Evolutionary conservation across 2,329 filamentous ascomycete species (phyloP).

Genomic region (Fusarium sublunatum): DNA sequence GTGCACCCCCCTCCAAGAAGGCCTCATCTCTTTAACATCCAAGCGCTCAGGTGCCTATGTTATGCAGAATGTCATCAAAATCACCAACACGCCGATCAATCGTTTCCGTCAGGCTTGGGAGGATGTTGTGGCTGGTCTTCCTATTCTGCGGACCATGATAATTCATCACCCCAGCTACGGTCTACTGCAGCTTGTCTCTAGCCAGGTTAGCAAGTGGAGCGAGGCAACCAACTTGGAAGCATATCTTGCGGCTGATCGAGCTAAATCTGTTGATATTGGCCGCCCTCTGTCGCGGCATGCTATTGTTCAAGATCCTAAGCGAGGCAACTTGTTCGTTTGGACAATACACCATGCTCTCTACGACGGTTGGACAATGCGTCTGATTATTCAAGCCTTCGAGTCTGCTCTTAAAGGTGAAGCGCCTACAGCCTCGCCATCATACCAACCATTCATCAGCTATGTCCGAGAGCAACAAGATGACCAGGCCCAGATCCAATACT

Average conservation of each 20-base stretch:
- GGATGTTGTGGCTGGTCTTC: background rate
- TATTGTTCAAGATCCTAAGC: background rate
- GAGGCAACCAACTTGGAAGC: slow-evolving; percentile 43
- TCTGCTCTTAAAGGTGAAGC: too few species aligned
- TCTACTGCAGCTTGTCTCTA: slow-evolving; percentile 58
- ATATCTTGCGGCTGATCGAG: background rate
- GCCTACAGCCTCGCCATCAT: too few species aligned
- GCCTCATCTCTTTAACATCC: slow-evolving; percentile 47
- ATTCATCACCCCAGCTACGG: slow-evolving; percentile 55
- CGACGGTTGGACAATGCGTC: background rate
- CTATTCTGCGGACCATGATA: slow-evolving; percentile 59
- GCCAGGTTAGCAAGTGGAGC: slow-evolving; percentile 50
- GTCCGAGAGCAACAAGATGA: too few species aligned
- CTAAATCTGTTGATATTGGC: too few species aligned
- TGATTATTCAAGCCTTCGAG: too few species aligned
- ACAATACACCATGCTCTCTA: slow-evolving; percentile 8
- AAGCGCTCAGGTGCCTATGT: slow-evolving; percentile 42
- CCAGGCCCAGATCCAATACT: too few species aligned
- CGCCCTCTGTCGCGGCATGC: too few species aligned
- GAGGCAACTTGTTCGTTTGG: background rate
- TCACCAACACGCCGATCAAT: background rate
- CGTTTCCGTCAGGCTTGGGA: background rate
- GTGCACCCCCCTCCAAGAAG: slow-evolving; percentile 52
- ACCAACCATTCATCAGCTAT: too few species aligned
- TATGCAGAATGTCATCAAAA: slow-evolving; percentile 1